phyloP scores from a whole-genome alignment of 352 stramenopile genomes.

The Pythium dissotocum region DNA sequence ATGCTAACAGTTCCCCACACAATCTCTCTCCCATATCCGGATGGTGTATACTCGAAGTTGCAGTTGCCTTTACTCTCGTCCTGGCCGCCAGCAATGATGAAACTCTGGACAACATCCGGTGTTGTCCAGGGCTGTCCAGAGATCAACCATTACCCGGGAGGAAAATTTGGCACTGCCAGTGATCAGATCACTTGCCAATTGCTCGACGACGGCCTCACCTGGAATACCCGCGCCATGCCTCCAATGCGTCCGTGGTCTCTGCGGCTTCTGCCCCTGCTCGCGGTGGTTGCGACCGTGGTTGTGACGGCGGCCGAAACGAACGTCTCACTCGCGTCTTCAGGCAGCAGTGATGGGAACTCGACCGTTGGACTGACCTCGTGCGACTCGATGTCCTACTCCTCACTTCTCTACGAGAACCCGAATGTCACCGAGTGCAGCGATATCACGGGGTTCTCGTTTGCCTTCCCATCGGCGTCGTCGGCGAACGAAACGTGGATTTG shows the following conservation, averaged over 20 bases:
- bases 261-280: neutral
- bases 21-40: neutral
- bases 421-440: neutral
- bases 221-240: neutral
- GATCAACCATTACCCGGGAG: neutral
- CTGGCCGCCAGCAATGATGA: neutral
- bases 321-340: neutral
- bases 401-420: neutral
- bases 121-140: neutral
- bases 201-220: neutral
- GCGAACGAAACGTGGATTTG: neutral
- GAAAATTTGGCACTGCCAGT: neutral
- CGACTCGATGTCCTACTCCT: neutral
- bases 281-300: neutral
- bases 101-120: too few relatives aligned
- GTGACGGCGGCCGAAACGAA: neutral
- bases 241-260: neutral
- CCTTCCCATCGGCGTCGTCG: too few relatives aligned
- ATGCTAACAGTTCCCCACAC: neutral
- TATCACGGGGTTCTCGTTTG: neutral
- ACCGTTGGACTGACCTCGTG: neutral
- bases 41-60: neutral
- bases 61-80: neutral
- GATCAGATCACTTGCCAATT: neutral
- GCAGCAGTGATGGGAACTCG: neutral